Percentiles rank a stretch among this genome's conserved stretches.
These are phyloP conservation scores for Venturia oleaginea DNA, from an alignment of 2,329 filamentous ascomycete species.

Conservation along the genomic window DNA sequence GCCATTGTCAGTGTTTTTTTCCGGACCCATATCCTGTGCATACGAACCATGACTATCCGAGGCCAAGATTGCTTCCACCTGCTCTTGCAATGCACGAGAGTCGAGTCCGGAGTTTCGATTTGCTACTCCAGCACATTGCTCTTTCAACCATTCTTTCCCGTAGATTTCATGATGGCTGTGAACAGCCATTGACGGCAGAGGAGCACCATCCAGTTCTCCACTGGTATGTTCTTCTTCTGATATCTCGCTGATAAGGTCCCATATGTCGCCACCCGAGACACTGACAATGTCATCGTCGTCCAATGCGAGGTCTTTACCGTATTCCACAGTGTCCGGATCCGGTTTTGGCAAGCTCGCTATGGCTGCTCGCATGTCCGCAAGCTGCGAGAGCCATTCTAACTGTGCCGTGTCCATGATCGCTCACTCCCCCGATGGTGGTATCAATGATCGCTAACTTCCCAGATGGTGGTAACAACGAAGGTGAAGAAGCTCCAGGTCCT, in stretches of 20 bases:
- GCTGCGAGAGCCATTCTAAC: constrained; percentile 74
- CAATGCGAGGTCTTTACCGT: constrained; percentile 50
- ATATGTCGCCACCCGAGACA: constrained; percentile 60
- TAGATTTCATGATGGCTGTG: constrained; percentile 22
- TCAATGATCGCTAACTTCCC: too few species aligned
- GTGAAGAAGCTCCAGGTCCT: neutral
- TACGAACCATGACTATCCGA: constrained; percentile 46
- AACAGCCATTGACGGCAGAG: constrained; percentile 22
- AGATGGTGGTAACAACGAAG: constrained; percentile 22
- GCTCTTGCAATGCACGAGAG: constrained; percentile 61
- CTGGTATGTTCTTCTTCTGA: constrained; percentile 59
- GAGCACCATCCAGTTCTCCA: constrained; percentile 51
- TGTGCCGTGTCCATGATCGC: constrained; percentile 32
- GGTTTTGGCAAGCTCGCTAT: constrained; percentile 53
- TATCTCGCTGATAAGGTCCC: constrained; percentile 79
- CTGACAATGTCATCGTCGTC: constrained; percentile 49
- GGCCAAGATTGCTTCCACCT: constrained; percentile 65
- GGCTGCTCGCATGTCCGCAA: constrained; percentile 77
- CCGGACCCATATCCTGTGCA: constrained; percentile 12
- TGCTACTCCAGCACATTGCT: constrained; percentile 60
- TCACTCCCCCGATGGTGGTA: too few species aligned
- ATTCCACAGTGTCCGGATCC: constrained; percentile 38
- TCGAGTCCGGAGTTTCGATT: constrained; percentile 57
- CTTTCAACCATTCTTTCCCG: constrained; percentile 54
- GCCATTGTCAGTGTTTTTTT: constrained; percentile 1